Percentiles rank a stretch among this genome's conserved stretches.
Conservation (phyloP, 306 rosid species). For the Arachis hypogaea region DNA sequence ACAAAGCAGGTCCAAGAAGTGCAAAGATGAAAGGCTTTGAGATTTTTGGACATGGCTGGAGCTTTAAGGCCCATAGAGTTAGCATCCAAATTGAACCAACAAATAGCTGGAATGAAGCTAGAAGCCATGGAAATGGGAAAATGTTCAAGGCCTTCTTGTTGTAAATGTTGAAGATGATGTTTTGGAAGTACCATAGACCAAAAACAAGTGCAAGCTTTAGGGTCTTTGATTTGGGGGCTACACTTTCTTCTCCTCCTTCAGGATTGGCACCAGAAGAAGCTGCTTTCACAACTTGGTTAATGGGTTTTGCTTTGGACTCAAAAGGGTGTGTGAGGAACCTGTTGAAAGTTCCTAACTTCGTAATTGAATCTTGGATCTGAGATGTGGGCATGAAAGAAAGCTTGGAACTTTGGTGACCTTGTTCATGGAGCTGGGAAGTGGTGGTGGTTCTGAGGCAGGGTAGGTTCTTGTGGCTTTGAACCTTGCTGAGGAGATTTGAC, state of each 20-base stretch:
- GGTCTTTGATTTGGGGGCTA: constrained; percentile 47
- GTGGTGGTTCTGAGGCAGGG: constrained; percentile 31
- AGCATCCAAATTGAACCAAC: constrained; percentile 92
- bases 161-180: constrained; percentile 87
- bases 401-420: constrained; percentile 33
- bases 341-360: constrained; percentile 43
- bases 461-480: constrained; percentile 31
- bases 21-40: constrained; percentile 75
- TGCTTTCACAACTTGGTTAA: constrained; percentile 48
- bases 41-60: constrained; percentile 84
- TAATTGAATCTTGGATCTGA: constrained; percentile 44
- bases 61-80: constrained; percentile 74
- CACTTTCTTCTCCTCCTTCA: constrained; percentile 57
- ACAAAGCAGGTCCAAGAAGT: constrained; percentile 92
- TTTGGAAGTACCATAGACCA: constrained; percentile 89
- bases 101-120: constrained; percentile 91
- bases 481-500: constrained; percentile 45
- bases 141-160: constrained; percentile 82
- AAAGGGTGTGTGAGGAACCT: constrained; percentile 36
- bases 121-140: constrained; percentile 94
- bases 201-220: constrained; percentile 72
- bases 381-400: constrained; percentile 45
- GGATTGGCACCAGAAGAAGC: constrained; percentile 51
- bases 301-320: constrained; percentile 49
- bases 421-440: constrained; percentile 33